Percentiles rank a stretch among this genome's conserved stretches.
These are phyloP conservation scores for Dalbergia oliveri DNA, from an alignment of 306 rosid species.

Conservation along the genomic window DNA sequence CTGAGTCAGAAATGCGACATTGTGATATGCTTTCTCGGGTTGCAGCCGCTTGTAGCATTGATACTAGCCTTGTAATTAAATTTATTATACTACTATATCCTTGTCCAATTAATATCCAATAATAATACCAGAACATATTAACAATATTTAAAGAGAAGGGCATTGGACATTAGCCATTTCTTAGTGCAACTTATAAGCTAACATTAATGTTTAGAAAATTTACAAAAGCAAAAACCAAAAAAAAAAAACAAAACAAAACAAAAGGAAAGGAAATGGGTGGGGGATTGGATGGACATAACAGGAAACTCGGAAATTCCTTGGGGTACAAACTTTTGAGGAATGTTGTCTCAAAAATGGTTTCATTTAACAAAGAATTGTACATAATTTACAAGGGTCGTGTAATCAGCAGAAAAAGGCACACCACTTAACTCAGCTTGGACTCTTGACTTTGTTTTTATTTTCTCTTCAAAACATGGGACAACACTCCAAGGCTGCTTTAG, in stretches of 20 bases:
- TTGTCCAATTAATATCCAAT: background rate
- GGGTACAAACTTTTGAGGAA: slow-evolving; percentile 8
- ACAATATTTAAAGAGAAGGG: background rate
- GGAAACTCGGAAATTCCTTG: slow-evolving; percentile 5
- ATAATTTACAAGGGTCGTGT: slow-evolving; percentile 40
- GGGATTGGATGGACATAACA: slow-evolving; percentile 34
- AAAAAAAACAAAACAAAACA: background rate
- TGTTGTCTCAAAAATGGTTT: slow-evolving; percentile 41
- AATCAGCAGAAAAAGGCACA: slow-evolving; percentile 6
- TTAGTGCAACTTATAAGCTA: slow-evolving; percentile 29
- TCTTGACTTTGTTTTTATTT: background rate
- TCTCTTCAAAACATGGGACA: slow-evolving; percentile 17
- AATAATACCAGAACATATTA: background rate
- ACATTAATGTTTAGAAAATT: background rate
- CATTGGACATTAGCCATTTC: slow-evolving; percentile 12
- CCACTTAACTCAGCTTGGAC: slow-evolving; percentile 20
- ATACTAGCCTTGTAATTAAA: too few relatives aligned
- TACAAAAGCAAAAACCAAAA: slow-evolving; percentile 14
- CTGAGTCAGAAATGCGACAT: too few relatives aligned
- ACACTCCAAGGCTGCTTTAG: slow-evolving; percentile 6
- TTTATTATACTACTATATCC: too few relatives aligned
- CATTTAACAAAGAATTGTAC: slow-evolving; percentile 37
- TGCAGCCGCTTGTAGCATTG: too few relatives aligned
- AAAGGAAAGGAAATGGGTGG: background rate
- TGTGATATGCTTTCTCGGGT: background rate